A percentile compares a stretch with the other conserved stretches of the same genome.
These are phyloP conservation scores for Vicia villosa DNA, from an alignment of 306 rosid genomes.

Conservation along the genomic window DNA sequence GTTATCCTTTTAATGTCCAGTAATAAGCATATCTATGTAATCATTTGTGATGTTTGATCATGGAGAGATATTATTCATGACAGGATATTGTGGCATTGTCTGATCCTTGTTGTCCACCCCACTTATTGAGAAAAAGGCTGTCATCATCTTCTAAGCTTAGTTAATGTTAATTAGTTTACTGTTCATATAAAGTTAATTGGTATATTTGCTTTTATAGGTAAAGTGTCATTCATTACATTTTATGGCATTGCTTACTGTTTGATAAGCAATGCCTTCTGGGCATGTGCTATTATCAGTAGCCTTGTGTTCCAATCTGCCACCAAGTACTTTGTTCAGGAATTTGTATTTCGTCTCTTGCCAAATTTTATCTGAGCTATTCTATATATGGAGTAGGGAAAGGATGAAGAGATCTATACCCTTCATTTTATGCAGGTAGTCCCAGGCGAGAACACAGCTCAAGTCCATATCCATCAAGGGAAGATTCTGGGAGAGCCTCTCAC, in stretches of 20 bases:
- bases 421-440: slow-evolving; percentile 65
- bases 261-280: background rate
- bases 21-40: background rate
- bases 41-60: background rate
- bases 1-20: background rate
- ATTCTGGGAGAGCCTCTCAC: slow-evolving; percentile 50
- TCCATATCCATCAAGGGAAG: slow-evolving; percentile 55
- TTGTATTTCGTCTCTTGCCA: slow-evolving; percentile 15
- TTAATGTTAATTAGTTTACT: background rate
- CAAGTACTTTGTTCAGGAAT: slow-evolving; percentile 1
- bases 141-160: background rate
- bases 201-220: background rate
- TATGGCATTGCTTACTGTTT: slow-evolving; percentile 10
- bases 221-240: background rate
- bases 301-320: slow-evolving; percentile 6
- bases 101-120: background rate
- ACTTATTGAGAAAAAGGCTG: background rate
- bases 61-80: background rate
- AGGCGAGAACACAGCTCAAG: slow-evolving; percentile 50
- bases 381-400: slow-evolving; percentile 8
- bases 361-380: slow-evolving; percentile 24
- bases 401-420: slow-evolving; percentile 26
- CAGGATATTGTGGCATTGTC: background rate
- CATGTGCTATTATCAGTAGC: slow-evolving; percentile 2
- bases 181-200: slow-evolving; percentile 3